Evolutionary conservation across 345 rosid genomes (phyloP), one percentile per base, ranked within the genome.

Genomic region (Heritiera littoralis): DNA sequence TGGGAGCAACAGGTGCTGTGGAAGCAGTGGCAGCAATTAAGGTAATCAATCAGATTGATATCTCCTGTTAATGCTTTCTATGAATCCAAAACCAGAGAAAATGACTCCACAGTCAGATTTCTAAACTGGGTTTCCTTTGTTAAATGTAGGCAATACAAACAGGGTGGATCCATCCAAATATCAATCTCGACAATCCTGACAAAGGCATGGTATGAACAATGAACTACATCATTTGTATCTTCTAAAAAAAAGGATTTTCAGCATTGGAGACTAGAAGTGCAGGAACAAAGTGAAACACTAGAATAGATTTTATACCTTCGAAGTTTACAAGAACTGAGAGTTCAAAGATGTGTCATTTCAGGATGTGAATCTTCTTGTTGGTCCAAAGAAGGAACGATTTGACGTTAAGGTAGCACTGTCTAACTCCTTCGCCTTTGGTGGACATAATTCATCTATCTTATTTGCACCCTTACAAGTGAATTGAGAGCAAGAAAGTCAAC

Each of bases 141-240:
- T 55, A 40, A 70, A 61, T 63, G 61, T 78, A 94, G 97, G 98
- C 98, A 72, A 94, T 94, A 88, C 85, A 85, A 66, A 93, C 95
- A 8, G 98, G 98, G 52, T 95, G 98, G 97, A 85, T 93, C 81
- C 98, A 95, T 85, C 98, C 98, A 74, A 93, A 93, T 83, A 83
- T 95, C 88, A 95, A 95, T 81, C 90, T 93, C 32, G 98, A 93
- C 77, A 87, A 85, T 81, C 98, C 98, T 72, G 98, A 92, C 67
- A 81, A 81, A 72, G 91, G 84, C 82, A 86, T 94, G 91, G 98
- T 94, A 90, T 76, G 89, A 23, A 68, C 55, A 12, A 38, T 35
- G 52, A 38, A 4, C 52, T 41, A 7, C 38, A 35, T 23, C 28
- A 23, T 23, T 23, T 23, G 28, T 23, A 23, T 23, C 28, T 23